Evolutionary conservation across 805 yeast genomes (phyloP).

Genomic region (Cyberlindnera maclurae): DNA sequence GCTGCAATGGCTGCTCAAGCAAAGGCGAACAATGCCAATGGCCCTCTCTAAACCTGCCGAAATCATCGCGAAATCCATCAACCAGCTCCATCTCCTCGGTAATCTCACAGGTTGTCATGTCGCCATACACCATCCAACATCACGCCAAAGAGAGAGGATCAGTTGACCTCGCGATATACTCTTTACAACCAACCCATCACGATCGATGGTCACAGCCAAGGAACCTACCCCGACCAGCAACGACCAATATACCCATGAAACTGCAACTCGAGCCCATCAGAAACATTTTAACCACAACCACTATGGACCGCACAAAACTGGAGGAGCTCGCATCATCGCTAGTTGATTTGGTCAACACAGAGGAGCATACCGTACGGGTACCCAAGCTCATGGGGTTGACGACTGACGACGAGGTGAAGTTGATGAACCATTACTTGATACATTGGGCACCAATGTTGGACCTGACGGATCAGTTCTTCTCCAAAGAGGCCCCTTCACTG

Average conservation of each 20-base stretch:
- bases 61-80: conserved; percentile 2
- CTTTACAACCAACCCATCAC: not conserved
- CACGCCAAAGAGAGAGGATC: not conserved
- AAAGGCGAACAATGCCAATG: conserved; percentile 13
- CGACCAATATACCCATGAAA: not conserved
- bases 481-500: conserved; percentile 3
- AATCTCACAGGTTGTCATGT: not conserved
- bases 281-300: too few species aligned
- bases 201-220: too few species aligned
- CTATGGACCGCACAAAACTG: not conserved
- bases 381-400: not conserved
- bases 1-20: conserved; percentile 6
- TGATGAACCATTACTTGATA: conserved; percentile 4
- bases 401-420: conserved; percentile 3
- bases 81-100: not conserved
- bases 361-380: not conserved
- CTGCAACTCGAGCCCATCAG: too few species aligned
- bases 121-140: not conserved
- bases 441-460: conserved; percentile 7
- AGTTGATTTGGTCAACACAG: not conserved
- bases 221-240: not conserved
- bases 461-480: conserved; percentile 2
- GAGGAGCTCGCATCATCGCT: not conserved
- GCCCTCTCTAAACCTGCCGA: conserved; percentile 33
- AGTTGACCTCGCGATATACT: not conserved